Conservation (phyloP, 139 green algal species). For the Edaphochlamys debaryana region DNA sequence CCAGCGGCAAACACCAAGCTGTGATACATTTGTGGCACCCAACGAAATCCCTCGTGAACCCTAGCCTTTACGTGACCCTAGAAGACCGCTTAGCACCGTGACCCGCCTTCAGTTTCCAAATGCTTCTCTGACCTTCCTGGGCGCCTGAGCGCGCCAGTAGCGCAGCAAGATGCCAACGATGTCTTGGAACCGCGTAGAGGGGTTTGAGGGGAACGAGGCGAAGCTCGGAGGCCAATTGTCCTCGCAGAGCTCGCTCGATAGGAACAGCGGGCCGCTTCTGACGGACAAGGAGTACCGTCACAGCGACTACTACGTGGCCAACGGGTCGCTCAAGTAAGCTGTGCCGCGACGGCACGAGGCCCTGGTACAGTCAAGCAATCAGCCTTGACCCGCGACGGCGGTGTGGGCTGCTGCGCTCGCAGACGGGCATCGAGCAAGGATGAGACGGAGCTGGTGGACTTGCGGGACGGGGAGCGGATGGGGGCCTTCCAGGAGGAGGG, state of each 20-base stretch:
- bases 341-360: no score
- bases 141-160: background rate
- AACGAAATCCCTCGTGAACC: no score
- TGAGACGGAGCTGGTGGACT: slow-evolving; percentile 8
- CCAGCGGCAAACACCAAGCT: no score
- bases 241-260: background rate
- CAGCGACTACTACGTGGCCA: slow-evolving; percentile 29
- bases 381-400: no score
- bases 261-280: background rate
- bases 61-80: no score
- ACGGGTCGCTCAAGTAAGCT: no score
- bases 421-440: background rate
- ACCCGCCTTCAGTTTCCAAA: no score
- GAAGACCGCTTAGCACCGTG: no score
- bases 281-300: slow-evolving; percentile 22
- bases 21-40: no score
- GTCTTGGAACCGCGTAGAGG: slow-evolving; percentile 42
- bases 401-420: no score
- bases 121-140: background rate
- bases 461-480: background rate
- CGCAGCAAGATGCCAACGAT: slow-evolving; percentile 21
- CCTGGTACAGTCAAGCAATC: no score
- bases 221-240: background rate
- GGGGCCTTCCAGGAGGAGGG: slow-evolving; percentile 9
- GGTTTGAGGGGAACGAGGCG: slow-evolving; percentile 25